Base-by-base conservation (phyloP, 352 stramenopile genomes). In the Phytopythium oedochilum region DNA sequence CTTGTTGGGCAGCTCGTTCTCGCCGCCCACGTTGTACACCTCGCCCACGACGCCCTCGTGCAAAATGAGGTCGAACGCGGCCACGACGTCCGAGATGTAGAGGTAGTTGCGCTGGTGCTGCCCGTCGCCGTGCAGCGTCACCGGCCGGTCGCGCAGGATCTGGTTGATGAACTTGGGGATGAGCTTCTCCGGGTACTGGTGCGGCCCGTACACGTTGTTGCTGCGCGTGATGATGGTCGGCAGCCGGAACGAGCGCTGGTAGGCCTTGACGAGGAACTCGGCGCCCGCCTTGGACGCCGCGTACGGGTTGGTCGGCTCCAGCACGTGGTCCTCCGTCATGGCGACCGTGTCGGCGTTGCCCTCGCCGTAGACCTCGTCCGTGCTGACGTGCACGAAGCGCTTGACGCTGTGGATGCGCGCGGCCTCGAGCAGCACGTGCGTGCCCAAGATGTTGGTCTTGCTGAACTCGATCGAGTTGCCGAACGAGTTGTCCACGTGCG, bases 151-250 rank as follows among this genome's bases (percentile, higher is more conserved):
- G 12, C 91, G 77, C 63, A 97, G 58, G 15, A 99, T 73, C 74
- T 98, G 95, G 64, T 98, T 98, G 49, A 97, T 97, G 55, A 99
- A 98, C 71, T 99, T 99, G 14, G 97, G 96, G 58, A 99, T 98
- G 20, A 99, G 75, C 66, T 99, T 99, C 74, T 99, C 97, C 0
- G 97, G 97, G 65, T 98, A 99, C 73, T 99, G 97, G 65, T 98
- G 94, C 35, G 97, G 97, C 23, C 97, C 97, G 61, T 98, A 99
- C 28, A 99, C 97, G 73, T 99, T 99, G 77, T 99, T 99, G 53
- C 96, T 97, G 53, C 97, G 85, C 34, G 97, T 99, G 67, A 99
- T 99, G 61, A 99, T 94, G 39, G 90, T 92, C 11, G 96, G 96
- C 25, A 99, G 70, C 17, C 96, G 86, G 81, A 98, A 99, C 31